Conservation (phyloP, 2,329 filamentous ascomycete species). For the Purpureocillium lavendulum region DNA sequence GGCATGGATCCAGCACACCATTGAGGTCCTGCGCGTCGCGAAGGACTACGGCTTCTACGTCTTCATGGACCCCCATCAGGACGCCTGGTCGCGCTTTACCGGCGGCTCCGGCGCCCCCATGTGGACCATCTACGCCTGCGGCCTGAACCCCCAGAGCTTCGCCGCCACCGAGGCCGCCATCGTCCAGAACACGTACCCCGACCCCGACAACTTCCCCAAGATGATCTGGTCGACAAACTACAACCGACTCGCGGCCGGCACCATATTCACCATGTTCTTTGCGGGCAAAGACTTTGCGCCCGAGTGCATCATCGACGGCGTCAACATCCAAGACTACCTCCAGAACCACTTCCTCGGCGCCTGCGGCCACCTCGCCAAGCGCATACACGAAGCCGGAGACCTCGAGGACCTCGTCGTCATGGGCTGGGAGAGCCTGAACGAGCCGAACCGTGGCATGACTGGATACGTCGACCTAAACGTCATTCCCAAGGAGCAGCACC, state of each 20-base stretch:
- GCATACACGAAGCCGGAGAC: constrained; percentile 84
- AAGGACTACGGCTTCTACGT: constrained; percentile 91
- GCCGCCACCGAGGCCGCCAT: constrained; percentile 81
- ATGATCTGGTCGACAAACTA: constrained; percentile 99
- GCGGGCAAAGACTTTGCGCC: constrained; percentile 86
- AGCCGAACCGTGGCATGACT: constrained; percentile 83
- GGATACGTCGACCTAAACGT: constrained; percentile 73
- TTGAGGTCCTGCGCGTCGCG: constrained; percentile 72
- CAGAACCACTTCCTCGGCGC: constrained; percentile 79
- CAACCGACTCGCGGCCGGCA: constrained; percentile 73
- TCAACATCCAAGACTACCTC: constrained; percentile 94
- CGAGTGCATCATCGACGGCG: constrained; percentile 87
- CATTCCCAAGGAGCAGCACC: constrained; percentile 77
- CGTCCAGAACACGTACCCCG: constrained; percentile 87
- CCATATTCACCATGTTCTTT: constrained; percentile 93
- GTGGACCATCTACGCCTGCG: constrained; percentile 95
- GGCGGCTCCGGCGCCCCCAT: constrained; percentile 93
- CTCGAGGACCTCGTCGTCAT: constrained; percentile 81
- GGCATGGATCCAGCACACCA: constrained; percentile 85
- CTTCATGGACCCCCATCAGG: constrained; percentile 98
- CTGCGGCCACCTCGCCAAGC: constrained; percentile 69
- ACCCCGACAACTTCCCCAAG: constrained; percentile 82
- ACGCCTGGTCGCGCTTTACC: constrained; percentile 94
- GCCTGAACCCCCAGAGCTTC: constrained; percentile 80
- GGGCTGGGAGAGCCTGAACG: constrained; percentile 95